These are phyloP conservation scores for Fusarium dlaminii DNA, from an alignment of 2,329 filamentous ascomycete genomes.

Conservation along the genomic window DNA sequence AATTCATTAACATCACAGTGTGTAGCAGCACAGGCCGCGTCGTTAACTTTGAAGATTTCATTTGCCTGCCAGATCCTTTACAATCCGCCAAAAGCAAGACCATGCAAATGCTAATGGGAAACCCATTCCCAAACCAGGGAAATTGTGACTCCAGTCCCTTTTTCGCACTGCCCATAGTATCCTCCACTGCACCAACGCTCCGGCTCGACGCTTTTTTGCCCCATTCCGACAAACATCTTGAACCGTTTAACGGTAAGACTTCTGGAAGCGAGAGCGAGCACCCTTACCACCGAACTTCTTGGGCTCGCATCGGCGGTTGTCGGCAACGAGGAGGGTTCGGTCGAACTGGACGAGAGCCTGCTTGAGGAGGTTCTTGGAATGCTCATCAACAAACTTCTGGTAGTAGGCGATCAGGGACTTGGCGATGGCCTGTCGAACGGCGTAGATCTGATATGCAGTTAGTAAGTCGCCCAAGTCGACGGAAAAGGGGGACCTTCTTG, in stretches of 20 bases:
- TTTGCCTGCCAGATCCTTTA: slow-evolving; percentile 62
- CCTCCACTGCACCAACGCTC: slow-evolving; percentile 38
- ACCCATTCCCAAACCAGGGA: slow-evolving; percentile 52
- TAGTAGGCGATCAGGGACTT: slow-evolving; percentile 86
- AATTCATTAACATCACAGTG: slow-evolving; percentile 40
- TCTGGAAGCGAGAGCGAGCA: slow-evolving; percentile 97
- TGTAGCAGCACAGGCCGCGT: slow-evolving; percentile 33
- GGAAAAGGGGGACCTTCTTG: background rate
- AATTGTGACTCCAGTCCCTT: slow-evolving; percentile 52
- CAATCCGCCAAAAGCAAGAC: slow-evolving; percentile 60
- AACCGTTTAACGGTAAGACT: slow-evolving; percentile 91
- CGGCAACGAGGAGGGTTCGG: slow-evolving; percentile 96
- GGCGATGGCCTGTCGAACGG: slow-evolving; percentile 97
- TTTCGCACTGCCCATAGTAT: slow-evolving; percentile 45
- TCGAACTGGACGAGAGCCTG: slow-evolving; percentile 95
- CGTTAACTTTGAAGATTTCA: slow-evolving; percentile 59
- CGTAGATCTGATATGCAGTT: slow-evolving; percentile 88
- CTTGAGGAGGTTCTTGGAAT: slow-evolving; percentile 99
- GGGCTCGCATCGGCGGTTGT: slow-evolving; percentile 98
- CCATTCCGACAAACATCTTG: slow-evolving; percentile 22
- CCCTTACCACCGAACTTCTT: slow-evolving; percentile 97
- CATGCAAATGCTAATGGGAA: slow-evolving; percentile 62
- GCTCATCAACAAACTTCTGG: slow-evolving; percentile 99
- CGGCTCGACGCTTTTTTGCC: slow-evolving; percentile 32
- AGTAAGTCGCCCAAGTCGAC: background rate